A percentile compares a stretch with the other conserved stretches of the same genome.
Evolutionary conservation across 768 basidiomycete genomes (phyloP).

Genomic region (Sarcomyxa edulis): DNA sequence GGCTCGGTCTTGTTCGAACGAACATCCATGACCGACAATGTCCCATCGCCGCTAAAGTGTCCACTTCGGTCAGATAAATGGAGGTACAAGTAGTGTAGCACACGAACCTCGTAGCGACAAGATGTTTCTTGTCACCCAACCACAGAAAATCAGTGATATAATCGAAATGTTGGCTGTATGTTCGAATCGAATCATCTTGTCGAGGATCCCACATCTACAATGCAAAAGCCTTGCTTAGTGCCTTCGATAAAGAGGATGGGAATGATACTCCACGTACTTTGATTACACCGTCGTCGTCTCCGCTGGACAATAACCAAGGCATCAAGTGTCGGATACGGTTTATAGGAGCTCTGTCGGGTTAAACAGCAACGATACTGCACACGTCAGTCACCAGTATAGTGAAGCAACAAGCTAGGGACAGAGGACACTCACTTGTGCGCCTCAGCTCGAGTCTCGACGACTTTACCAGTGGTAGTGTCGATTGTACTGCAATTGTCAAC

Average conservation of each 20-base stretch:
- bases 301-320: slow-evolving; percentile 72
- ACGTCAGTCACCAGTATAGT: slow-evolving; percentile 19
- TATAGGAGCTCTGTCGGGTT: slow-evolving; percentile 67
- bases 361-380: too few relatives aligned
- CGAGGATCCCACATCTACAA: slow-evolving; percentile 89
- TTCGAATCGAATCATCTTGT: slow-evolving; percentile 53
- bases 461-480: slow-evolving; percentile 54
- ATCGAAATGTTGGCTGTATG: slow-evolving; percentile 87
- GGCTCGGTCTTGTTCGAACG: slow-evolving; percentile 77
- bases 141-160: slow-evolving; percentile 92
- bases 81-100: neutral
- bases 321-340: slow-evolving; percentile 77
- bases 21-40: slow-evolving; percentile 88
- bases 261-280: slow-evolving; percentile 48
- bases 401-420: slow-evolving; percentile 4
- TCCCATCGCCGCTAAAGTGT: slow-evolving; percentile 84
- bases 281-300: slow-evolving; percentile 92
- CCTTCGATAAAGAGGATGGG: slow-evolving; percentile 3
- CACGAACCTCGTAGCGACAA: slow-evolving; percentile 81
- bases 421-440: slow-evolving; percentile 62
- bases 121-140: slow-evolving; percentile 76
- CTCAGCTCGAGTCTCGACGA: slow-evolving; percentile 41
- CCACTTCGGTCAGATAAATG: neutral
- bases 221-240: slow-evolving; percentile 2
- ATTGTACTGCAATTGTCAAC: slow-evolving; percentile 42